A percentile compares a stretch with the other conserved stretches of the same genome.
Conservation (phyloP, 2,329 filamentous ascomycete genomes). For the Penicillium psychrosexuale region DNA sequence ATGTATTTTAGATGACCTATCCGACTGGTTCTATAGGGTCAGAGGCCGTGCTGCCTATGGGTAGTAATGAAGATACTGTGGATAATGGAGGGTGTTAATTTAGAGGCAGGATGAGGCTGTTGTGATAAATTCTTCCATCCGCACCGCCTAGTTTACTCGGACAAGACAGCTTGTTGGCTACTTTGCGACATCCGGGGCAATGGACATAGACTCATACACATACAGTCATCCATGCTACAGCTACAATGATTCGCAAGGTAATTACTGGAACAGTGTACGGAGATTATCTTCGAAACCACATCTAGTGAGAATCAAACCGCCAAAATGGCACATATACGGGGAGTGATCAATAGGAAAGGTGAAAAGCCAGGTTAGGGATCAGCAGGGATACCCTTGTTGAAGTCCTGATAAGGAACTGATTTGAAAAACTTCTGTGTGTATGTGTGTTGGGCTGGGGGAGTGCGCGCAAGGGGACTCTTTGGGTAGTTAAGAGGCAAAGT, state of each 20-base stretch:
- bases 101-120: not conserved
- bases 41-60: too few species aligned
- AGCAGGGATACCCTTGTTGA: constrained; percentile 23
- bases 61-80: not conserved
- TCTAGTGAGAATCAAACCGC: constrained; percentile 23
- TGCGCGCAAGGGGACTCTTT: constrained; percentile 29
- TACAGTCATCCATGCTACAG: not conserved
- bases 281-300: constrained; percentile 18
- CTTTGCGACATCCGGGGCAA: not conserved
- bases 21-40: too few species aligned
- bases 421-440: constrained; percentile 28
- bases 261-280: constrained; percentile 5
- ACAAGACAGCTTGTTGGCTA: not conserved
- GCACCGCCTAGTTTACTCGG: not conserved
- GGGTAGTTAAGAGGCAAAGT: constrained; percentile 28
- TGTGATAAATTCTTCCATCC: not conserved
- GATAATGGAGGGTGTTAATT: not conserved
- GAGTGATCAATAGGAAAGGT: constrained; percentile 5
- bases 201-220: not conserved
- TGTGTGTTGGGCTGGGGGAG: constrained; percentile 24
- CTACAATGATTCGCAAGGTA: not conserved
- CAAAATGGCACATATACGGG: constrained; percentile 21
- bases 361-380: constrained; percentile 22
- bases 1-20: not conserved
- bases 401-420: constrained; percentile 29